phyloP scores from a whole-genome alignment of 768 basidiomycete genomes.

The Tephrocybe sp. region DNA sequence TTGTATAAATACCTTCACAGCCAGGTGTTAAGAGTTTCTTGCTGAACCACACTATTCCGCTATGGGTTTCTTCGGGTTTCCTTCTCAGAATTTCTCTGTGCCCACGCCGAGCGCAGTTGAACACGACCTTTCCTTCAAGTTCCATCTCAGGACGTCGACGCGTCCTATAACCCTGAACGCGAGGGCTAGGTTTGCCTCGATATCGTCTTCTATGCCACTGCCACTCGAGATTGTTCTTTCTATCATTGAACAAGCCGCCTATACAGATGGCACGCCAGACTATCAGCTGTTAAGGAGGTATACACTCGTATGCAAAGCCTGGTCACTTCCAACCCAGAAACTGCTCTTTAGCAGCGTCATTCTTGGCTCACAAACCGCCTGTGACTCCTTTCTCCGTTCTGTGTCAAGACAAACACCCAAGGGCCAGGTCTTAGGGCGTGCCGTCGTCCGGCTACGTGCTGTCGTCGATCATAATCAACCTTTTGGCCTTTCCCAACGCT shows the following conservation, averaged over 20 bases:
- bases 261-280: conserved; percentile 31
- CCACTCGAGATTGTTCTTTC: conserved; percentile 63
- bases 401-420: conserved; percentile 44
- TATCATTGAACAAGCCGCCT: conserved; percentile 58
- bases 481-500: conserved; percentile 46
- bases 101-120: conserved; percentile 24
- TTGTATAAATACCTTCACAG: conserved; percentile 23
- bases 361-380: conserved; percentile 51
- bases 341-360: conserved; percentile 59
- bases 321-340: conserved; percentile 63
- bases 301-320: conserved; percentile 63
- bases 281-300: conserved; percentile 46
- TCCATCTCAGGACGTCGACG: conserved; percentile 31
- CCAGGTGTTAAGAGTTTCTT: conserved; percentile 16
- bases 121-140: conserved; percentile 36
- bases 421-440: conserved; percentile 48
- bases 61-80: conserved; percentile 27
- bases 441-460: conserved; percentile 52
- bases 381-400: conserved; percentile 50
- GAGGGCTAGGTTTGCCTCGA: conserved; percentile 17
- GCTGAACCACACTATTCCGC: conserved; percentile 8
- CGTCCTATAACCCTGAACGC: conserved; percentile 17
- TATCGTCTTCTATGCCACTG: conserved; percentile 26
- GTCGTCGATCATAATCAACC: conserved; percentile 71
- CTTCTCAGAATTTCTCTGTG: conserved; percentile 24